Base-by-base conservation (phyloP, 2,329 filamentous ascomycete species). In the Paraconiothyrium brasiliense region DNA sequence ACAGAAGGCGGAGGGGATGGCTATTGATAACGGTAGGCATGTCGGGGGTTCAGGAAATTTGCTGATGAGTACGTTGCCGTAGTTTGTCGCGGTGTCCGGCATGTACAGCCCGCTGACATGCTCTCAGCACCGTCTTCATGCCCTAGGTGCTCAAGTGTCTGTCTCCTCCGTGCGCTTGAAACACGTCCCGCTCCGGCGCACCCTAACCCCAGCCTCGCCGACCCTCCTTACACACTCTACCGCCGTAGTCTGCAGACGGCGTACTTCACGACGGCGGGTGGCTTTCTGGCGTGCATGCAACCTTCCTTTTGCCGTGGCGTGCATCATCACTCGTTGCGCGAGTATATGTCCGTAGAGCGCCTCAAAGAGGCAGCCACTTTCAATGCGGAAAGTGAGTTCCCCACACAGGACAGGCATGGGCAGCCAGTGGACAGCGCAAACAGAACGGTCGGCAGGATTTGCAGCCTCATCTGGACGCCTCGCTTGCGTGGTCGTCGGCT, bases 191-290 rank as follows among this genome's bases (percentile, higher is more conserved):
- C 51, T 35, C 50, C 50, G 50, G 24, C 35, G 37, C 50, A 43
- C 35, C 50, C 37, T 32, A 6, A 3, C 46, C 22, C 22, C 37
- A 41, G 51, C 51, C 37, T 32, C 48, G 37, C 54, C 46, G 54
- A 34, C 34, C n/a, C 20, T 39, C 46, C 32, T 54, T 24, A 48
- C 52, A 52, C 52, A 44, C 14, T 44, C 39, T 32, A 54, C 27
- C 20, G 34, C 50, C 16, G 35, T 41, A 41, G 50, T 30, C 41
- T 20, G 34, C 34, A n/a, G 54, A 39, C 54, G 43, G 54, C 54
- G 27, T n/a, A 22, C 22, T 44, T 11, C 24, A 46, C 54, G 27
- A 48, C 32, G 63, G 61, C 65, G 65, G 65, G 58, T 64, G 65
- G 63, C 65, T 64, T 39, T 20, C 37, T 11, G 37, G 30, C 32